Evolutionary conservation across 1,284 basidiomycete species (phyloP), one percentile per base, ranked within the genome.

Genomic region (Peniophora sp.): DNA sequence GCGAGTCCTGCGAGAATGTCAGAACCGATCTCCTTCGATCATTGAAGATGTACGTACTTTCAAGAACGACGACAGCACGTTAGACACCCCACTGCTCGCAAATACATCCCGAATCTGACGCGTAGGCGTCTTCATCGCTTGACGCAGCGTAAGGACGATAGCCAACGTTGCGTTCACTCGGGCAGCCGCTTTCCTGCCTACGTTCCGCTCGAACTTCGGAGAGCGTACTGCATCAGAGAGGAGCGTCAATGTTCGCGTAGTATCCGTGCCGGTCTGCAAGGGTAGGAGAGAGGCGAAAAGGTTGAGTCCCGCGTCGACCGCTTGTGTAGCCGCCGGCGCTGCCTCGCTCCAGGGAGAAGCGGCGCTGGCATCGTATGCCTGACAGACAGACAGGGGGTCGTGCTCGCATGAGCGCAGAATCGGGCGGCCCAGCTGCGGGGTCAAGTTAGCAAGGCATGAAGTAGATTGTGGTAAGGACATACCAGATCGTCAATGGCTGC

Each of bases 261-360:
- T 84, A 0, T 85, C 78, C 9, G 81, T 65, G 3, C 84, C 68
- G 58, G 89, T 88, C 66, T 97, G 93, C 34, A 85, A 70, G 0
- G 91, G 85, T 12, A 97, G 78, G 14, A 97, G 70, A 22, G 80
- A 74, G 0, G 89, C 76, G 61, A 99, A 97, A 0, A 99, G 75
- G 53, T 89, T 82, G 24, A 99, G 85, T 0, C 92, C 88, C 2
- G 89, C 85, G 64, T 99, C 92, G 20, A 97, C 89, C 2, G 92
- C 87, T 9, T 89, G 83, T 0, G 92, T 95, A 1, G 81, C 76
- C 0, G 92, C 75, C 0, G 94, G 86, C 2, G 90, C 81, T 14
- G 88, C 79, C 54, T 89, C 81, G 2, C 77, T 65, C 41, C 75
- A 67, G 9, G 64, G 63, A 45, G 72, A 71, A 50, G 78, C 73